Percentiles rank a stretch among this genome's conserved stretches.
These are phyloP conservation scores for Rhodamnia argentea DNA, from an alignment of 345 rosid species.

Conservation along the genomic window DNA sequence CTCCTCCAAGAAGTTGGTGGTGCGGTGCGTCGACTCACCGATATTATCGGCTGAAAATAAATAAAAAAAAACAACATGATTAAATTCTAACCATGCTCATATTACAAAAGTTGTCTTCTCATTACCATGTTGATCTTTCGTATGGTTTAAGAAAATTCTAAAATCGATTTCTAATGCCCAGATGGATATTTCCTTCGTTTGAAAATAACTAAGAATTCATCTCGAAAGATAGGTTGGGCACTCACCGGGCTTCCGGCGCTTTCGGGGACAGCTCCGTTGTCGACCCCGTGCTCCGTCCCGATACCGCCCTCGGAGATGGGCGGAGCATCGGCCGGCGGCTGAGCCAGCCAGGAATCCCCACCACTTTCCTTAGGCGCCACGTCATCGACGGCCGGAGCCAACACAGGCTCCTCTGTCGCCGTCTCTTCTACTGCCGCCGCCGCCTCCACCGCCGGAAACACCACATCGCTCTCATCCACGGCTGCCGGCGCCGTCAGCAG, in stretches of 20 bases:
- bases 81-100: background rate
- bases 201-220: background rate
- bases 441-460: background rate
- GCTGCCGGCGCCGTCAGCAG: background rate
- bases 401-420: background rate
- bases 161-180: background rate
- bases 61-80: background rate
- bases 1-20: slow-evolving; percentile 56
- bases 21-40: slow-evolving; percentile 6
- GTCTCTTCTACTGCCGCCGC: background rate
- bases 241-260: slow-evolving; percentile 35
- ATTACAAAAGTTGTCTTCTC: background rate
- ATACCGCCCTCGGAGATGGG: background rate
- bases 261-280: slow-evolving; percentile 7
- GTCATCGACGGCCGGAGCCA: background rate
- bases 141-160: background rate
- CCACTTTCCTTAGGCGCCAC: background rate
- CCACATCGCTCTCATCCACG: background rate
- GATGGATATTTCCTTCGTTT: background rate
- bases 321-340: background rate
- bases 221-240: background rate
- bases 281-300: background rate
- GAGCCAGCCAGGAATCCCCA: background rate
- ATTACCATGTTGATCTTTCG: background rate
- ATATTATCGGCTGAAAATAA: slow-evolving; percentile 17